Base-by-base conservation (phyloP, 306 rosid species). In the Quercus parvula region DNA sequence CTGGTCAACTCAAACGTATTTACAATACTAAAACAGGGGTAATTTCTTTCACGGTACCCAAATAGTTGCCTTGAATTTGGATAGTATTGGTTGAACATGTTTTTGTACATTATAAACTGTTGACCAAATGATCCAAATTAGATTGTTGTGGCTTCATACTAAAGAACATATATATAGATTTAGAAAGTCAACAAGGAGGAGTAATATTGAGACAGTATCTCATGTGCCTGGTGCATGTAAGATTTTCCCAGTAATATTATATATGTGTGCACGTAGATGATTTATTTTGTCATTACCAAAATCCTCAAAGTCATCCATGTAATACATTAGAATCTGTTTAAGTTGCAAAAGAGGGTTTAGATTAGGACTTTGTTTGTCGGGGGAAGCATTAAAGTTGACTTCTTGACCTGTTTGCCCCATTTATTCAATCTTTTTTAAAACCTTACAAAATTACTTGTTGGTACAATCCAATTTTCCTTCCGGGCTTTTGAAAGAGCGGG, bases 1-100 rank as follows among this genome's bases (percentile, higher is more conserved):
- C 98, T 14, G 98, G 98, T 74, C 93, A 92, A 83, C 94, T 94
- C 74, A 73, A 82, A 74, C 85, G 91, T 81, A 92, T 94, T 33
- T 85, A 88, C 79, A 92, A 88, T 79, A 83, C 86, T 28, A 86
- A 63, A 87, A 88, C 89, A 18, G 94, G 90, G 83, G 98, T 94
- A 84, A 87, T 88, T 85, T 83, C 31, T 73, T 92, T 81, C 51
- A 28, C 79, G 57, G 67, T 38, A 81, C 13, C 22, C 71, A 77
- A 35, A 61, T 5, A 38, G 61, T 24, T 74, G 49, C 75, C 58
- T 71, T 56, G 63, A 51, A 41, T 44, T 64, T 30, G 12, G 18
- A 18, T 64, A 30, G 6, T 57, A 71, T 71, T 8, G 54, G 83
- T 33, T 76, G 46, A 56, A 4, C 56, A 22, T 51, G 57, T 73